A percentile compares a stretch with the other conserved stretches of the same genome.
Conservation (phyloP, 2,329 filamentous ascomycete species). For the Aspergillus carbonarius region DNA sequence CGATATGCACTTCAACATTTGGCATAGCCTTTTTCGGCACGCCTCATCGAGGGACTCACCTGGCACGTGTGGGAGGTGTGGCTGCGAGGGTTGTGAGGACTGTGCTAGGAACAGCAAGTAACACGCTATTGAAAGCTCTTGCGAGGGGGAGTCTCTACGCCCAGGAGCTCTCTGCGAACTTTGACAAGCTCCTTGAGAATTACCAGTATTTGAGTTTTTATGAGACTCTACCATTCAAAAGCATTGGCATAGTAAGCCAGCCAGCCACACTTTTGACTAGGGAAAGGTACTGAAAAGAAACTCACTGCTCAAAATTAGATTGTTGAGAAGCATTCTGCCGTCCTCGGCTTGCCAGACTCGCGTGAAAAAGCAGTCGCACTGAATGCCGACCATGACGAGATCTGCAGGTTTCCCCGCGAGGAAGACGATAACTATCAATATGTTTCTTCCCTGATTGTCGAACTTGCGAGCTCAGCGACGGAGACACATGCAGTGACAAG, state of each 20-base stretch:
- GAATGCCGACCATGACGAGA: constrained; percentile 18
- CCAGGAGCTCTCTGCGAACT: constrained; percentile 13
- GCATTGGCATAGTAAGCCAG: constrained; percentile 14
- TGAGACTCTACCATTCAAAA: constrained; percentile 15
- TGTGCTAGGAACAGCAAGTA: constrained; percentile 15
- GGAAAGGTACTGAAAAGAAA: background rate
- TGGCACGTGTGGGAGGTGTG: constrained; percentile 19
- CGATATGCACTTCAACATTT: constrained; percentile 18
- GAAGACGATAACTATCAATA: constrained; percentile 15
- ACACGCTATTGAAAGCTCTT: constrained; percentile 23
- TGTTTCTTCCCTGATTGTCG: constrained; percentile 9
- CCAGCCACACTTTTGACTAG: background rate
- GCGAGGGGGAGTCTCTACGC: constrained; percentile 20
- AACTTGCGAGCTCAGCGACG: constrained; percentile 8
- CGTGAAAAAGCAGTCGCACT: constrained; percentile 19
- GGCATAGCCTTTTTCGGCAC: constrained; percentile 28
- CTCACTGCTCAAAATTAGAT: constrained; percentile 11
- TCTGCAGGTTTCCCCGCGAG: constrained; percentile 20
- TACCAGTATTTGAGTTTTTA: constrained; percentile 17
- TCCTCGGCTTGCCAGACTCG: constrained; percentile 18
- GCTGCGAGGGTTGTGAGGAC: constrained; percentile 18
- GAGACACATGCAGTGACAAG: background rate
- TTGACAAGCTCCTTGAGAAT: constrained; percentile 12
- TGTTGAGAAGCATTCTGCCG: constrained; percentile 22
- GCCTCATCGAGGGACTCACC: constrained; percentile 23